phyloP scores from a whole-genome alignment of 306 rosid genomes.

The Fragaria ananassa region DNA sequence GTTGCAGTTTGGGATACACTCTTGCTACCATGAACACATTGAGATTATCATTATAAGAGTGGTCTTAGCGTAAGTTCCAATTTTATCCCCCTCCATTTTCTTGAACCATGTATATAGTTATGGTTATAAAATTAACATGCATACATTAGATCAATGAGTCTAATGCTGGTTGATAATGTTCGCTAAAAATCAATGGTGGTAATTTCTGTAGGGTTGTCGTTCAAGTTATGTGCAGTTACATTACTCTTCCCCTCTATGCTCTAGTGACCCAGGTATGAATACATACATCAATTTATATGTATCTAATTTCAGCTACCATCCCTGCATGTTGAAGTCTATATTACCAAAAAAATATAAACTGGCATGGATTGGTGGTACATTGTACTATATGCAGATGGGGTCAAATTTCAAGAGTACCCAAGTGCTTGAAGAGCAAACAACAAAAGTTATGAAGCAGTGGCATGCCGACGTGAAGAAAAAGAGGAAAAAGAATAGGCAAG shows the following conservation, averaged over 20 bases:
- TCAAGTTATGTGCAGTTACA: slow-evolving; percentile 60
- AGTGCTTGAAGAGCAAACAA: slow-evolving; percentile 44
- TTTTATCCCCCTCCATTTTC: not conserved
- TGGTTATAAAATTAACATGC: not conserved
- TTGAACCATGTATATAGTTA: not conserved
- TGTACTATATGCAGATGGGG: slow-evolving; percentile 45
- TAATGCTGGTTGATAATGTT: not conserved
- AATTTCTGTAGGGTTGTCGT: slow-evolving; percentile 41
- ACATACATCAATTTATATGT: not conserved
- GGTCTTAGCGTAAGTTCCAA: slow-evolving; percentile 47
- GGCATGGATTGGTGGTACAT: not conserved
- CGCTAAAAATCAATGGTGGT: not conserved
- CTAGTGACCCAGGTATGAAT: slow-evolving; percentile 55
- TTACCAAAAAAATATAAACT: not conserved
- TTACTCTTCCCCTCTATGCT: slow-evolving; percentile 65
- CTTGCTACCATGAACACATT: slow-evolving; percentile 52
- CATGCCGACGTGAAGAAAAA: slow-evolving; percentile 43
- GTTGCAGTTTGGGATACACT: slow-evolving; percentile 49
- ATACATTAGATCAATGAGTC: not conserved
- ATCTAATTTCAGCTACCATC: not conserved
- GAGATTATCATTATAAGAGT: slow-evolving; percentile 33
- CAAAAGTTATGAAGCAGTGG: slow-evolving; percentile 42
- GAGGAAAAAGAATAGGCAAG: slow-evolving; percentile 30
- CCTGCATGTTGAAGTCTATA: not conserved
- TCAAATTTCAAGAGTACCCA: slow-evolving; percentile 44